phyloP scores from a whole-genome alignment of 306 rosid species.

The Prunus armeniaca region DNA sequence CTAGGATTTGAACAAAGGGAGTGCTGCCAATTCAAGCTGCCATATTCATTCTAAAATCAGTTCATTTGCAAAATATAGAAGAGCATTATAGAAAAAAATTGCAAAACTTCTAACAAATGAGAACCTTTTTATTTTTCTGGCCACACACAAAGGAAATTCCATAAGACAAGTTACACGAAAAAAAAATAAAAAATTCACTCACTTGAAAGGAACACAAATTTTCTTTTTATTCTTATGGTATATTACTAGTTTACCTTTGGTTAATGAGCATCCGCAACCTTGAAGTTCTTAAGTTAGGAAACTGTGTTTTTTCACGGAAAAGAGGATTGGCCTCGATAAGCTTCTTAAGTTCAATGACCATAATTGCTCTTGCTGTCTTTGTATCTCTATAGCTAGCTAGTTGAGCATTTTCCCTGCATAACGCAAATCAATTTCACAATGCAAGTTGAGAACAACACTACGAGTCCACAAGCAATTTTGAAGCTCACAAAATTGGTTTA shows the following conservation, averaged over 20 bases:
- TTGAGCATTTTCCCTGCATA: constrained; percentile 36
- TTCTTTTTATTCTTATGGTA: neutral
- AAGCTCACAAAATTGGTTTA: neutral
- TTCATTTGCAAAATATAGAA: neutral
- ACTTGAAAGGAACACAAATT: neutral
- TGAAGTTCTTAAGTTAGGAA: constrained; percentile 30
- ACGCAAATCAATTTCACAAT: constrained; percentile 1
- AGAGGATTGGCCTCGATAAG: constrained; percentile 40
- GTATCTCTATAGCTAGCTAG: constrained; percentile 36
- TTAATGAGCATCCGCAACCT: constrained; percentile 38
- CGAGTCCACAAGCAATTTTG: neutral
- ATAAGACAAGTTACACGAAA: neutral
- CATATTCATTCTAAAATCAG: constrained; percentile 31
- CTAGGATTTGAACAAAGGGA: constrained; percentile 77
- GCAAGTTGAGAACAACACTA: neutral
- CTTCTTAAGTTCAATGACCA: constrained; percentile 49
- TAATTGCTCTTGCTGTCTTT: constrained; percentile 30
- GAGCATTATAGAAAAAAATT: neutral
- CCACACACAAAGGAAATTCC: neutral
- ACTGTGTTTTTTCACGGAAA: constrained; percentile 34
- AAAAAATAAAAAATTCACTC: neutral
- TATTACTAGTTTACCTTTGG: constrained; percentile 33
- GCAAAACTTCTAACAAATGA: neutral
- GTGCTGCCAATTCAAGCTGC: constrained; percentile 98
- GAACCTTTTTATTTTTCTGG: neutral